Evolutionary conservation across 2,329 filamentous ascomycete species (phyloP).

Genomic region (Colletotrichum sp.): DNA sequence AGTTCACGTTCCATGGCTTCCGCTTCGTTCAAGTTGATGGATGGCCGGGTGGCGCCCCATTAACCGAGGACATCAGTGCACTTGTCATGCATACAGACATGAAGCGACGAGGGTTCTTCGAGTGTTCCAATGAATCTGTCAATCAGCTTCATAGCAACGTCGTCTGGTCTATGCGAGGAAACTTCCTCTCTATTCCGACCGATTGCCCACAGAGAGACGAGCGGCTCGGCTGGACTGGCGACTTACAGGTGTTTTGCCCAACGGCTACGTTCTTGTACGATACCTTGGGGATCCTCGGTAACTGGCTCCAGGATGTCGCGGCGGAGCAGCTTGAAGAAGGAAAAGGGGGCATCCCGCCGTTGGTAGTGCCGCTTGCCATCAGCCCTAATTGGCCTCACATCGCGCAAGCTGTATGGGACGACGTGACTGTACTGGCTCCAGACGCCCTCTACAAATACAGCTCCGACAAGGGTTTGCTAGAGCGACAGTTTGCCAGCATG

Average conservation of each 20-base stretch:
- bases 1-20: slow-evolving; percentile 16
- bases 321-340: slow-evolving; percentile 26
- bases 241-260: slow-evolving; percentile 8
- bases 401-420: slow-evolving; percentile 16
- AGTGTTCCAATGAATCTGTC: slow-evolving; percentile 5
- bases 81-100: slow-evolving; percentile 14
- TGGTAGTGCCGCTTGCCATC: slow-evolving; percentile 33
- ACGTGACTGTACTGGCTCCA: slow-evolving; percentile 4
- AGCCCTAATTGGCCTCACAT: slow-evolving; percentile 19
- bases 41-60: slow-evolving; percentile 1
- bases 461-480: not conserved
- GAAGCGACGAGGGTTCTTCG: slow-evolving; percentile 12
- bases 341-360: slow-evolving; percentile 35
- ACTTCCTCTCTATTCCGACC: slow-evolving; percentile 12
- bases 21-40: slow-evolving; percentile 5
- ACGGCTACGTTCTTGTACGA: slow-evolving; percentile 13
- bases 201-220: slow-evolving; percentile 15
- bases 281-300: slow-evolving; percentile 4
- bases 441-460: slow-evolving; percentile 5
- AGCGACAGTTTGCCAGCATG: slow-evolving; percentile 10
- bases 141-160: slow-evolving; percentile 10
- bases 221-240: slow-evolving; percentile 13
- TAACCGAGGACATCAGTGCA: not conserved
- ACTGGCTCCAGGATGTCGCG: slow-evolving; percentile 12
- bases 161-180: slow-evolving; percentile 17